Base-by-base conservation (phyloP, 169 alveolate genomes). In the Plasmodium billcollinsi region DNA sequence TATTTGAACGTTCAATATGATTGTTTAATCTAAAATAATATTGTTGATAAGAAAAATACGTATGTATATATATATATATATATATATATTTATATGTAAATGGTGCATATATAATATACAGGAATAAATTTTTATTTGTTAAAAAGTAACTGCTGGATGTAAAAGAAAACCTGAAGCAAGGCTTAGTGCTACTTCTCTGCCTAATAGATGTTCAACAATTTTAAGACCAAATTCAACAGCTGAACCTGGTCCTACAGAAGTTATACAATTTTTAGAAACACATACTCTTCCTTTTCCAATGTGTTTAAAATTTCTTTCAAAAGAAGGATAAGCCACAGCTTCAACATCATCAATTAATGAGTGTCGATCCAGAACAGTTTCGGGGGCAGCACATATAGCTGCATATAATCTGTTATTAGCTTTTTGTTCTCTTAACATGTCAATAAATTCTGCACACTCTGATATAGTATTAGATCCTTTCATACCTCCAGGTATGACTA, bases 351-450 rank as follows among this genome's bases (percentile, higher is more conserved):
- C 95, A 47, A 94, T 91, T 67, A 94, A 59, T 52, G 95, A 94
- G 20, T 91, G 90, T 3, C 94, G 94, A 43, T 91, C 94, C 21
- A 94, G 62, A 21, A 94, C 96, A 45, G 93, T 74, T 39, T 92
- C 94, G 12, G 96, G 96, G 11, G 95, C 95, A 20, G 96, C 96
- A 69, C 96, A 94, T 26, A 94, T 94, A 62, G 96, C 96, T 45
- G 95, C 96, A 88, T 94, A 94, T 65, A 86, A 54, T 62, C 95
- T 73, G 52, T 91, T 89, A 69, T 75, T 92, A 3, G 62, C 73
- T 88, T 92, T 92, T 43, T 94, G 96, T 4, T 72, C 94, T 39
- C 71, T 88, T 66, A 94, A 73, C 95, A 94, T 90, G 24, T 63
- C 65, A 20, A 94, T 88, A 69, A 70, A 78, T 6, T 56, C 49